Percentiles rank a stretch among this genome's conserved stretches.
Evolutionary conservation across 2,329 filamentous ascomycete species (phyloP).

Genomic region (Nannizzia gypsea): DNA sequence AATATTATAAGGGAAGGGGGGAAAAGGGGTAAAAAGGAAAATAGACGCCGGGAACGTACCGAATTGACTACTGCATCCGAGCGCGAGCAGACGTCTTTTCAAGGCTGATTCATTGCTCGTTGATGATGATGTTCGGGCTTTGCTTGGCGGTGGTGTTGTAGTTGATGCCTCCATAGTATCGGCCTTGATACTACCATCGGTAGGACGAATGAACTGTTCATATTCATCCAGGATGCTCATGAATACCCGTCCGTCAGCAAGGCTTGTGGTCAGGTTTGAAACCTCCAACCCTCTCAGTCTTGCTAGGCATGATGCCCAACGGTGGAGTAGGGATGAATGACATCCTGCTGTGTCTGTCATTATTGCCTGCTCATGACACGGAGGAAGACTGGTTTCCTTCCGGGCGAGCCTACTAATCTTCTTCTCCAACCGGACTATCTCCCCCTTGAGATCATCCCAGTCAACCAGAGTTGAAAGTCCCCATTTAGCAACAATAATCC

Average conservation of each 20-base stretch:
- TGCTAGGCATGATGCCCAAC: slow-evolving; percentile 46
- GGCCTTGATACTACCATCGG: neutral
- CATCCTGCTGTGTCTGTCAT: slow-evolving; percentile 20
- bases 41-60: slow-evolving; percentile 21
- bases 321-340: slow-evolving; percentile 37
- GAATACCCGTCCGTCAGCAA: slow-evolving; percentile 44
- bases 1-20: slow-evolving; percentile 8
- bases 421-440: slow-evolving; percentile 27
- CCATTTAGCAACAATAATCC: slow-evolving; percentile 47
- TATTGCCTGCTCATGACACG: slow-evolving; percentile 15
- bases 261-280: slow-evolving; percentile 47
- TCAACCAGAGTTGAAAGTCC: slow-evolving; percentile 45
- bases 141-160: neutral
- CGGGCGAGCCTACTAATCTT: neutral
- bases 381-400: slow-evolving; percentile 15
- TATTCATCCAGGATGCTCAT: slow-evolving; percentile 48
- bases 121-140: neutral
- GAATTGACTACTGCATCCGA: slow-evolving; percentile 36
- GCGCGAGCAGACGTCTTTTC: slow-evolving; percentile 24
- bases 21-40: neutral
- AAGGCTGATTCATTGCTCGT: slow-evolving; percentile 14
- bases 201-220: slow-evolving; percentile 20
- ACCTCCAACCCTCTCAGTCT: slow-evolving; percentile 36
- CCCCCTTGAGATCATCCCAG: slow-evolving; percentile 42
- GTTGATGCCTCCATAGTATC: neutral